Conservation (phyloP, 345 rosid species). For the Ceriops decandra region DNA sequence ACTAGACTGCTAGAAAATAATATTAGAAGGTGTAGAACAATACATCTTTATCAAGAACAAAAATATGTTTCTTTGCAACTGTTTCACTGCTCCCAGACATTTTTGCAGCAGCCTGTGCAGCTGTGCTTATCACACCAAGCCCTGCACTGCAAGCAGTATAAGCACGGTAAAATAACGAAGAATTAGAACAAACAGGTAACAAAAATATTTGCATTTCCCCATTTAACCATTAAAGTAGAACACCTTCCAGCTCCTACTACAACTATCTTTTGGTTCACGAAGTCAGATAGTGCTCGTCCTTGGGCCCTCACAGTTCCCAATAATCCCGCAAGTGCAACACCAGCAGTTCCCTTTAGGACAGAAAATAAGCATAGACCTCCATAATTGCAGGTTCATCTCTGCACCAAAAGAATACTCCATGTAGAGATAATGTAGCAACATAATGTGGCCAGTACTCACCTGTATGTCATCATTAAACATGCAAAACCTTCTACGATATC, state of each 20-base stretch:
- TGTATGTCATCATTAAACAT: constrained; percentile 99
- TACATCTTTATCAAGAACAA: constrained; percentile 90
- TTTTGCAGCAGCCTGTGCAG: constrained; percentile 67
- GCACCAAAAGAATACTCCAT: constrained; percentile 6
- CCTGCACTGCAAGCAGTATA: constrained; percentile 69
- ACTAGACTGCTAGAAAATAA: too few species aligned
- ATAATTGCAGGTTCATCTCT: constrained; percentile 10
- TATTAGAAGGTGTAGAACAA: constrained; percentile 15
- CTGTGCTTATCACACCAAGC: constrained; percentile 88
- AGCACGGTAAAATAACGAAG: constrained; percentile 11
- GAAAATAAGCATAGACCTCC: constrained; percentile 12
- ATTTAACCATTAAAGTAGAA: not conserved
- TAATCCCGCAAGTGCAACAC: constrained; percentile 96
- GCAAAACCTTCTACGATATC: constrained; percentile 82
- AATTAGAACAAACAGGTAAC: constrained; percentile 1
- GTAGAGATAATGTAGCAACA: constrained; percentile 10
- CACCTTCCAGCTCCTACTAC: constrained; percentile 99
- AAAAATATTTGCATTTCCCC: not conserved
- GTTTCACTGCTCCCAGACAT: constrained; percentile 65
- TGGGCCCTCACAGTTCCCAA: constrained; percentile 93
- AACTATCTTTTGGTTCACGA: constrained; percentile 89
- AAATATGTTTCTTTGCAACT: constrained; percentile 53
- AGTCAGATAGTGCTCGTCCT: constrained; percentile 78
- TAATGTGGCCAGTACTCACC: constrained; percentile 38
- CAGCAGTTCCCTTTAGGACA: constrained; percentile 87